Evolutionary conservation across 345 rosid genomes (phyloP).

Genomic region (Acer yangbiense): DNA sequence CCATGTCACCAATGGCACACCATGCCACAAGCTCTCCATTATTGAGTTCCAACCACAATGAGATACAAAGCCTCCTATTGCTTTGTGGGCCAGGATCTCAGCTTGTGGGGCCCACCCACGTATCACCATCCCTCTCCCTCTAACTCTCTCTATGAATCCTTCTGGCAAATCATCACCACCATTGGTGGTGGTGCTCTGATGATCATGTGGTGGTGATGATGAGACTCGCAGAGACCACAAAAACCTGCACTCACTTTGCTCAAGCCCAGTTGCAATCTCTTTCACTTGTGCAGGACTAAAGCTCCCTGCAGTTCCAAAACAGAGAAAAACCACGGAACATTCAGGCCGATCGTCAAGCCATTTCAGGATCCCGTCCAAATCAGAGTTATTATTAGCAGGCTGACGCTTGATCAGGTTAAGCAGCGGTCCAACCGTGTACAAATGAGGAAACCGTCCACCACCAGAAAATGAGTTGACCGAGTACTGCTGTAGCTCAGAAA

Average conservation of each 20-base stretch:
- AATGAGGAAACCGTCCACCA: constrained; percentile 28
- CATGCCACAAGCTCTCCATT: constrained; percentile 48
- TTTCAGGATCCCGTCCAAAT: constrained; percentile 28
- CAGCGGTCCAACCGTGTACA: constrained; percentile 52
- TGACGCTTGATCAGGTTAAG: constrained; percentile 29
- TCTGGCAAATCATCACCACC: constrained; percentile 8
- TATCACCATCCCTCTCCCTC: constrained; percentile 19
- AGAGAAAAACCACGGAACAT: constrained; percentile 47
- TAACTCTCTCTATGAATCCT: constrained; percentile 32
- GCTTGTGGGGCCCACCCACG: constrained; percentile 50
- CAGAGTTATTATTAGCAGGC: constrained; percentile 5
- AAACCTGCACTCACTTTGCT: constrained; percentile 35
- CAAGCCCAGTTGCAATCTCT: constrained; percentile 50
- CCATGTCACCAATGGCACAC: constrained; percentile 46
- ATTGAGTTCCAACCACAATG: constrained; percentile 58
- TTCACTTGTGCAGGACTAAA: constrained; percentile 34
- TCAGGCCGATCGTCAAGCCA: constrained; percentile 58
- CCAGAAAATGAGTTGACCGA: constrained; percentile 32
- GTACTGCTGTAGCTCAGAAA: constrained; percentile 34
- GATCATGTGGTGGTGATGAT: no score
- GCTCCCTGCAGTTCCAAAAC: constrained; percentile 53
- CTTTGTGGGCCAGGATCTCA: constrained; percentile 33
- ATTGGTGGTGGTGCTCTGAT: background rate
- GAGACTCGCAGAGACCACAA: constrained; percentile 33
- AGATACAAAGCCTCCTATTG: constrained; percentile 47